phyloP scores from a whole-genome alignment of 768 basidiomycete species.

The Tricholoma sp. region DNA sequence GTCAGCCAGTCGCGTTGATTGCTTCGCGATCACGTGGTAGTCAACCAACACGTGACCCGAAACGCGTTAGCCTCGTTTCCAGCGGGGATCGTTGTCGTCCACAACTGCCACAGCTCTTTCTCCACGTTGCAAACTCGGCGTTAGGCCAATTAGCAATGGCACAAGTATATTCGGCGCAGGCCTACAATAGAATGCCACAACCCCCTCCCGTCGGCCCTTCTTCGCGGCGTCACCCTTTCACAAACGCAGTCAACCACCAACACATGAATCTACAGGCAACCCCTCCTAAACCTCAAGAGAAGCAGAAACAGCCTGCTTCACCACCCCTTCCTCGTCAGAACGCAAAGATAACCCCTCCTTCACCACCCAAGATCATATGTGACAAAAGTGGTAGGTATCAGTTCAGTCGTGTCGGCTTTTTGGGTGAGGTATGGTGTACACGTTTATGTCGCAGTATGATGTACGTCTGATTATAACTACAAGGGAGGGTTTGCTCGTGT shows the following conservation, averaged over 20 bases:
- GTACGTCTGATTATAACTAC: conserved; percentile 21
- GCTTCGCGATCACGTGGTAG: not conserved
- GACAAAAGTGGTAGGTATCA: conserved; percentile 55
- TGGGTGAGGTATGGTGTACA: conserved; percentile 83
- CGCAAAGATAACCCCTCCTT: conserved; percentile 75
- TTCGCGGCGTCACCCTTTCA: conserved; percentile 25
- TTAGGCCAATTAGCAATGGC: conserved; percentile 29
- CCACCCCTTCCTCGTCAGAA: conserved; percentile 80
- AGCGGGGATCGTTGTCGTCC: not conserved
- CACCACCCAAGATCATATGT: conserved; percentile 70
- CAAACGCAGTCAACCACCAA: conserved; percentile 27
- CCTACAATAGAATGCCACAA: conserved; percentile 26
- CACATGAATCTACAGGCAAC: conserved; percentile 24
- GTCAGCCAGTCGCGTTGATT: too few species aligned
- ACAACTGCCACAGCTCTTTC: conserved; percentile 3
- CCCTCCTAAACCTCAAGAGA: conserved; percentile 34
- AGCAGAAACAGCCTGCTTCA: conserved; percentile 37
- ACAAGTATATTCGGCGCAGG: conserved; percentile 31
- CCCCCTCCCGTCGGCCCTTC: conserved; percentile 22
- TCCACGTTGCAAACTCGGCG: conserved; percentile 20
- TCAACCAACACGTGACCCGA: conserved; percentile 17
- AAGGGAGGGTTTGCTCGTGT: conserved; percentile 96
- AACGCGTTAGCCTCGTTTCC: conserved; percentile 22
- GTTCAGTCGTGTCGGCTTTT: conserved; percentile 71
- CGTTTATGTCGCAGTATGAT: not conserved